Conservation (phyloP, 257 asterid species). For the Solanum ahanhuiri region DNA sequence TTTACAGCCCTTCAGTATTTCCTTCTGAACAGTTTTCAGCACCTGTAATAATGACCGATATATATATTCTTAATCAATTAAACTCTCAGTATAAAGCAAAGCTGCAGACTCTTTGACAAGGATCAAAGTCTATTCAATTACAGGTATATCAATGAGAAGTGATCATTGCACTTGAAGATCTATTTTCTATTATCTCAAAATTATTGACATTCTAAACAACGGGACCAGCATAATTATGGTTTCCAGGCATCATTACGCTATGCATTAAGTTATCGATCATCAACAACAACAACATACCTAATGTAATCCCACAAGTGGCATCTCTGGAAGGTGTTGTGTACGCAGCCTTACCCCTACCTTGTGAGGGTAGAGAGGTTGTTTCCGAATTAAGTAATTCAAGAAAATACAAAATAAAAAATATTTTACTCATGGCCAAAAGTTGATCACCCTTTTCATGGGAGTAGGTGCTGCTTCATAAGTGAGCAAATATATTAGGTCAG, state of each 20-base stretch:
- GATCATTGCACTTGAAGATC: background rate
- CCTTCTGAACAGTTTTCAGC: conserved; percentile 40
- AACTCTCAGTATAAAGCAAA: background rate
- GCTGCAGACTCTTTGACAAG: background rate
- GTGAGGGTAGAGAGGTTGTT: background rate
- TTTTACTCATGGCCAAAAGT: background rate
- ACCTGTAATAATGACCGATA: conserved; percentile 19
- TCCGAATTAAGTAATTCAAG: background rate
- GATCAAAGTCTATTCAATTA: background rate
- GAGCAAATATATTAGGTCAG: background rate
- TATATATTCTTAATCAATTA: background rate
- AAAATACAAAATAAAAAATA: background rate
- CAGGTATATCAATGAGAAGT: background rate
- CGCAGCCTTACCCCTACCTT: background rate
- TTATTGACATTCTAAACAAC: background rate
- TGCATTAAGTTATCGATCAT: background rate
- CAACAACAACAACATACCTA: background rate
- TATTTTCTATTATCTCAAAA: background rate
- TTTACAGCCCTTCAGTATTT: conserved; percentile 49
- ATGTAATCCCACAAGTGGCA: background rate
- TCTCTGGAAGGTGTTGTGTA: background rate
- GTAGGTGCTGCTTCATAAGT: background rate
- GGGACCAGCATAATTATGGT: background rate
- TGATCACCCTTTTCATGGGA: background rate
- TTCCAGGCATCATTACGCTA: background rate